Conservation (phyloP, 495 filamentous ascomycete genomes). For the Extremus antarcticus region DNA sequence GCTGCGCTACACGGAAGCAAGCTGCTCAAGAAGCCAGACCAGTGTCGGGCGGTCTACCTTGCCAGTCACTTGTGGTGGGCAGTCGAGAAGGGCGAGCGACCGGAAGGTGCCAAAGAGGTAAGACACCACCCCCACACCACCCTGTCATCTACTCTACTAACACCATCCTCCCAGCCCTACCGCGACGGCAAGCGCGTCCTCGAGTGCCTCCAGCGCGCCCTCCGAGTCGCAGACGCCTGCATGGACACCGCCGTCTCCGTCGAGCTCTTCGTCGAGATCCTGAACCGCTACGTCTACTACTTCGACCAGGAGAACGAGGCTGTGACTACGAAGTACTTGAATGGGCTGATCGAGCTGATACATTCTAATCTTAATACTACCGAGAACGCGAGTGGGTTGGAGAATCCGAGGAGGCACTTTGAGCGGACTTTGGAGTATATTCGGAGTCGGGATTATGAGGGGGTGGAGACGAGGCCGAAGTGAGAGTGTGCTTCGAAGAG, state of each 20-base stretch:
- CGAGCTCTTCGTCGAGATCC: conserved; percentile 94
- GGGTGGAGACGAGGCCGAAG: conserved; percentile 38
- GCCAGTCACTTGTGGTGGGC: conserved; percentile 98
- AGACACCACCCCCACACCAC: conserved; percentile 26
- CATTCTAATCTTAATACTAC: conserved; percentile 86
- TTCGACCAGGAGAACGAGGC: conserved; percentile 99
- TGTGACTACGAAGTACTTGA: conserved; percentile 94
- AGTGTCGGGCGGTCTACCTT: conserved; percentile 90
- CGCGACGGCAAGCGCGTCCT: conserved; percentile 94
- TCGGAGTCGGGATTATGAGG: conserved; percentile 79
- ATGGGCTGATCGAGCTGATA: conserved; percentile 95
- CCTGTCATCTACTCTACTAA: not conserved
- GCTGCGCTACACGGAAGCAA: conserved; percentile 94
- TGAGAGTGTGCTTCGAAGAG: too few species aligned
- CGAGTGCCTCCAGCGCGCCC: conserved; percentile 88
- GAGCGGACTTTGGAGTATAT: conserved; percentile 91
- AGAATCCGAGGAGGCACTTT: conserved; percentile 84
- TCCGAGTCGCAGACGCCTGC: conserved; percentile 93
- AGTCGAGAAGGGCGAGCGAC: conserved; percentile 68
- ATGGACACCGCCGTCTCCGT: conserved; percentile 99
- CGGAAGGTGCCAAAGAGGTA: conserved; percentile 57
- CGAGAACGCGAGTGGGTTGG: conserved; percentile 67
- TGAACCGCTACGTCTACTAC: conserved; percentile 97
- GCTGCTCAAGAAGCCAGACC: conserved; percentile 92
- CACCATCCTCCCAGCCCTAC: conserved; percentile 53